These are phyloP conservation scores for Tylopilus sp. DNA, from an alignment of 768 basidiomycete species.

Conservation along the genomic window DNA sequence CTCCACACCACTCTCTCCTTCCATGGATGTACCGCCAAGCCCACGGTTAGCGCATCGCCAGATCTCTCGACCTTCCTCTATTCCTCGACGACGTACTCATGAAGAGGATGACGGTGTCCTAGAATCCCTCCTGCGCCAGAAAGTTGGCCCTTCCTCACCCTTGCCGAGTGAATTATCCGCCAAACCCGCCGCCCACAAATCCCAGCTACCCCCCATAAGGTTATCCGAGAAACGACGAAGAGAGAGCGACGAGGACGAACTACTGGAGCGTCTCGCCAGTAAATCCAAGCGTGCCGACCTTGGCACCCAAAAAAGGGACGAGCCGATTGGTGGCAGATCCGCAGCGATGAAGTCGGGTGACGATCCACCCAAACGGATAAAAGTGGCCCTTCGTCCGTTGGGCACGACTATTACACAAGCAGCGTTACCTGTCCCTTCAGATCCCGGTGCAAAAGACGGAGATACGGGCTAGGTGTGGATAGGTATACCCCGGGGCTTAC, in stretches of 20 bases:
- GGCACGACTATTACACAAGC: constrained; percentile 30
- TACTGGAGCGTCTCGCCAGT: constrained; percentile 54
- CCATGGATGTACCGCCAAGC: constrained; percentile 35
- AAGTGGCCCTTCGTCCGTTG: constrained; percentile 59
- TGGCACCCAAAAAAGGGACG: constrained; percentile 43
- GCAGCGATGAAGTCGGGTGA: constrained; percentile 32
- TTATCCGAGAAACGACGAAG: constrained; percentile 69
- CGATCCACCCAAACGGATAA: constrained; percentile 64
- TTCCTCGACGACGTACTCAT: constrained; percentile 41
- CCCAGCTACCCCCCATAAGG: constrained; percentile 43
- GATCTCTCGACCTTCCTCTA: constrained; percentile 36
- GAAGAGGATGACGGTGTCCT: constrained; percentile 56
- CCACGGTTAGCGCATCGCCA: constrained; percentile 39
- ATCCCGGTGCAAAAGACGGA: constrained; percentile 66
- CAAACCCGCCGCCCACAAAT: constrained; percentile 31
- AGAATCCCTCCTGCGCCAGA: constrained; percentile 48
- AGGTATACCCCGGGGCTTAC: not conserved
- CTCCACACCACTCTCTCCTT: constrained; percentile 33
- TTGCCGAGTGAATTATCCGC: constrained; percentile 29
- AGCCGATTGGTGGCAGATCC: constrained; percentile 18
- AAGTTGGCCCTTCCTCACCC: constrained; percentile 36
- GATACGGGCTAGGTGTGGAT: constrained; percentile 56
- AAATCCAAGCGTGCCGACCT: constrained; percentile 57
- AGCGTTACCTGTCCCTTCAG: constrained; percentile 48
- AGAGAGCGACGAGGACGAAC: constrained; percentile 65